phyloP scores from a whole-genome alignment of 305 asterid genomes.

The Fraxinus greggii region DNA sequence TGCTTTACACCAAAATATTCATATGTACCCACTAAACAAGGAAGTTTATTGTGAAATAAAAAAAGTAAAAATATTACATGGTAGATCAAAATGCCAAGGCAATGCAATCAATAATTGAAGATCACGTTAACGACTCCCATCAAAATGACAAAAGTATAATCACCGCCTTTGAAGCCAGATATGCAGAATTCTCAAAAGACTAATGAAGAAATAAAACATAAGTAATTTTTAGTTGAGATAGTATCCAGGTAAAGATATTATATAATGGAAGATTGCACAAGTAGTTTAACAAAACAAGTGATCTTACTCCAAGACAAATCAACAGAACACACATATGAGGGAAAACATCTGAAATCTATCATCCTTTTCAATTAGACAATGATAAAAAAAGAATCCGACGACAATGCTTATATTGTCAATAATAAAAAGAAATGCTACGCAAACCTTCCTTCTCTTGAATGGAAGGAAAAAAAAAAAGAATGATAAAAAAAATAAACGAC shows the following conservation, averaged over 20 bases:
- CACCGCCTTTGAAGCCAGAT: constrained; percentile 9
- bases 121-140: background rate
- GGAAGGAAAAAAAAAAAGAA: background rate
- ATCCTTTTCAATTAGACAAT: constrained; percentile 70
- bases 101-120: background rate
- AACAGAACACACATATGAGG: constrained; percentile 42
- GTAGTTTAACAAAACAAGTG: background rate
- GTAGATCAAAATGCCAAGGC: background rate
- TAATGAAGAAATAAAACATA: no score
- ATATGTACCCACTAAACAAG: no score
- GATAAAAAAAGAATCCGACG: no score
- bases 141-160: background rate
- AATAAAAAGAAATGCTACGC: no score
- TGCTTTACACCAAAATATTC: no score
- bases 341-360: constrained; percentile 82
- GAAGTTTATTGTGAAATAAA: no score
- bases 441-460: constrained; percentile 86
- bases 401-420: no score
- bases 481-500: background rate
- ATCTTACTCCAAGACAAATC: background rate
- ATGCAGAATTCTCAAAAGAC: background rate
- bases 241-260: background rate
- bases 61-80: no score
- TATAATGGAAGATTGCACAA: background rate
- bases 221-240: no score